Conservation (phyloP, 2,329 filamentous ascomycete genomes). For the Berkeleyomyces rouxiae region DNA sequence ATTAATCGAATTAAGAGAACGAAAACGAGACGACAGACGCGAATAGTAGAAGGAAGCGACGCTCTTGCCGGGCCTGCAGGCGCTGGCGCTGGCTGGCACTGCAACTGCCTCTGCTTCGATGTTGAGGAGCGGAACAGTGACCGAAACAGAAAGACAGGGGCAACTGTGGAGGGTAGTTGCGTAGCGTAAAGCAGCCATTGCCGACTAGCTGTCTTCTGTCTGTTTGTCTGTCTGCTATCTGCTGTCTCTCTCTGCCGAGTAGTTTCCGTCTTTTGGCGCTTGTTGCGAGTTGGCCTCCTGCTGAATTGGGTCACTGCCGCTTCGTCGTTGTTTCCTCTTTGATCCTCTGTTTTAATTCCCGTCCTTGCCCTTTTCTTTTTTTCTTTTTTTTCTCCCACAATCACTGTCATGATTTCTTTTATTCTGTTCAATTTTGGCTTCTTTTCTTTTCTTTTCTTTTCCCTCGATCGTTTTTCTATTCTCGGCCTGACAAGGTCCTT, state of each 20-base stretch:
- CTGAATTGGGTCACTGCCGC: not conserved
- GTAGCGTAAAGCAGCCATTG: no score
- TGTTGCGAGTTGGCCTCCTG: not conserved
- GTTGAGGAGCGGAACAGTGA: not conserved
- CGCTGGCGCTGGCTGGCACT: not conserved
- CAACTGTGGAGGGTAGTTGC: no score
- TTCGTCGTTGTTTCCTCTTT: conserved; percentile 4
- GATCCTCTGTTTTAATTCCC: not conserved
- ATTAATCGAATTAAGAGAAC: not conserved
- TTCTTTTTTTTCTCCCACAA: not conserved
- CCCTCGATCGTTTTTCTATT: conserved; percentile 1
- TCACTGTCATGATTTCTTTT: conserved; percentile 6
- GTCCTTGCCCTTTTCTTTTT: conserved; percentile 1
- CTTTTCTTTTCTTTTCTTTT: conserved; percentile 2
- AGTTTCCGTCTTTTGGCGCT: not conserved
- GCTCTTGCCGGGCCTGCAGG: not conserved
- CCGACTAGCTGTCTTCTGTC: no score
- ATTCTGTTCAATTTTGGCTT: not conserved
- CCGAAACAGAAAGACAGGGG: not conserved
- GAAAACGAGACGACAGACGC: no score
- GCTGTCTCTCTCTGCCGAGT: not conserved
- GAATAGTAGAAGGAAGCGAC: not conserved
- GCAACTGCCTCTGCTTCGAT: not conserved
- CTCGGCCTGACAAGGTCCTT: not conserved
- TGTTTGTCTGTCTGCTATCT: not conserved